Evolutionary conservation across 2,329 filamentous ascomycete species (phyloP), one percentile per base, ranked within the genome.

Genomic region (Rhynchosporium graminicola): DNA sequence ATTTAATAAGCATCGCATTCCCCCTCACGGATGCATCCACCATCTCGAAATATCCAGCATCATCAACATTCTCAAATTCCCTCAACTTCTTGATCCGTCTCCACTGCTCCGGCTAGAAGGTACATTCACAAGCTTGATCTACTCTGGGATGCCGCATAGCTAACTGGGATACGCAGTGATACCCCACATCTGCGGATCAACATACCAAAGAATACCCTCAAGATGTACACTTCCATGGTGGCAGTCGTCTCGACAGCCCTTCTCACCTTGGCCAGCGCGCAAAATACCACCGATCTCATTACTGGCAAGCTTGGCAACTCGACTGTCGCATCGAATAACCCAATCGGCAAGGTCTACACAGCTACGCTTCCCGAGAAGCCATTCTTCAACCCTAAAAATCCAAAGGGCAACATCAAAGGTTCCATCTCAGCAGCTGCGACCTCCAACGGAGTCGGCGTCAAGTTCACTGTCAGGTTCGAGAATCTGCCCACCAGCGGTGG

Each of bases 401-500:
- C 76, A 80, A 50, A 72, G 76, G 83, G 82, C 67, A 84, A 85
- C 55, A 76, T 88, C 61, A 79, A 82, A 69, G 82, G 86, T 15
- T 78, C 69, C 40, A 75, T 89, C 69, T 76, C 75, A 13, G 82
- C 79, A 46, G 75, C 74, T 43, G 76, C 80, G 46, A 76, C 76
- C 46, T 73, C 78, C 0, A 77, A 80, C 60, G 83, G 83, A 57
- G 76, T 79, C 29, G 86, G 86, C 48, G 81, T 88, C 58, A 74
- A 78, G 59, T 83, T 85, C 73, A 75, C 77, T 59, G 79, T 87
- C 67, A 75, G 78, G 38, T 82, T 89, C 70, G 80, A 78, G 60
- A 86, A 86, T 70, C 76, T 89, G 8, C 86, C 87, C 59, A 77
- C 78, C 10, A 76, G 78, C 62, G 80, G 80, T 48, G 84, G 84